Conservation (phyloP, 225 moss, liverwort and hornwort species). For the Pseudisothecium myosuroides region DNA sequence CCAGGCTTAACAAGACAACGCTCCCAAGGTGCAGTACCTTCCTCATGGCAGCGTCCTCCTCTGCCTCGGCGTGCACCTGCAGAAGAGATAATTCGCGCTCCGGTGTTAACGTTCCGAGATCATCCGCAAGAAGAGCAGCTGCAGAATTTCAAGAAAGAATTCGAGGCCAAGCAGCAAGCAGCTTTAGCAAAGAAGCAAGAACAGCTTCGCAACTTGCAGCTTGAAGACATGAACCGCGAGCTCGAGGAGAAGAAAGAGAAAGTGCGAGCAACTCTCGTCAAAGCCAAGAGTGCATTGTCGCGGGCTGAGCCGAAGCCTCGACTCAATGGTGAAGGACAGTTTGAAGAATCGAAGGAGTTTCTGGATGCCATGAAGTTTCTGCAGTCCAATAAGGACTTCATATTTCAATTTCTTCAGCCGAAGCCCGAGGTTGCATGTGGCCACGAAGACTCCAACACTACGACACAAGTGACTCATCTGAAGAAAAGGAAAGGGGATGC, state of each 20-base stretch:
- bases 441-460: background rate
- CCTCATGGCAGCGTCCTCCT: constrained; percentile 43
- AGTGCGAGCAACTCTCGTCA: constrained; percentile 56
- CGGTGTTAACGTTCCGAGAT: constrained; percentile 40
- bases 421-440: constrained; percentile 1
- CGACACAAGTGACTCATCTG: background rate
- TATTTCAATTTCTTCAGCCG: constrained; percentile 61
- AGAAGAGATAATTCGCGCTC: constrained; percentile 22
- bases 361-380: constrained; percentile 71
- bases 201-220: constrained; percentile 8
- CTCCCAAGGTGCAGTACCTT: constrained; percentile 16
- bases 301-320: constrained; percentile 23
- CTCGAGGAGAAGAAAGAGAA: constrained; percentile 46
- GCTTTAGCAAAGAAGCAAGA: constrained; percentile 16
- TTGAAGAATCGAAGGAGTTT: constrained; percentile 71
- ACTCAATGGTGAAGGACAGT: constrained; percentile 37
- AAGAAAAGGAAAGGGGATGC: constrained; percentile 22
- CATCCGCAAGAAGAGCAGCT: constrained; percentile 82
- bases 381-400: constrained; percentile 68
- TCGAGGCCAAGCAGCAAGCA: constrained; percentile 45
- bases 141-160: constrained; percentile 77
- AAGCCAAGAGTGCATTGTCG: constrained; percentile 49
- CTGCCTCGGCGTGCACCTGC: constrained; percentile 22
- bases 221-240: constrained; percentile 29
- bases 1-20: constrained; percentile 1